phyloP scores from a whole-genome alignment of 805 yeast species.

The Metschnikowia anglica region DNA sequence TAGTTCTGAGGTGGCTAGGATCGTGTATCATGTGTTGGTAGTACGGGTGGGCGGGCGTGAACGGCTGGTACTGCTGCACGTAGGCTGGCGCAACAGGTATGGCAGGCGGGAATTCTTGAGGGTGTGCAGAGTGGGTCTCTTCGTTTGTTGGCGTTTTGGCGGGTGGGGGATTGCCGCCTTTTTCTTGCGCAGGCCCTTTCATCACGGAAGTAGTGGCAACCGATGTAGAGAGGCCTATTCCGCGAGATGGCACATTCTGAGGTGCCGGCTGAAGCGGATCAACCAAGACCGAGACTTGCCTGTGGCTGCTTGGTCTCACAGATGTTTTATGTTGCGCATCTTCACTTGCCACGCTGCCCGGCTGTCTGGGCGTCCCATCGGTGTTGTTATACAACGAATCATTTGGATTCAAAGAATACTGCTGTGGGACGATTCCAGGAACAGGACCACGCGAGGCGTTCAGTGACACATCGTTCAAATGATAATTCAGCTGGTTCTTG shows the following conservation, averaged over 20 bases:
- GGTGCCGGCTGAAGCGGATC: conserved; percentile 35
- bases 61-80: conserved; percentile 21
- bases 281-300: conserved; percentile 43
- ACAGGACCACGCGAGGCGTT: conserved; percentile 25
- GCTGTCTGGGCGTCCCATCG: conserved; percentile 14
- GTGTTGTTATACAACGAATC: conserved; percentile 29
- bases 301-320: conserved; percentile 19
- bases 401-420: conserved; percentile 37
- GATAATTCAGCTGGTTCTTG: conserved; percentile 11
- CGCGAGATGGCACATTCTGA: not conserved
- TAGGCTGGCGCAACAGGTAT: conserved; percentile 5
- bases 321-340: conserved; percentile 1
- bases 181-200: conserved; percentile 3
- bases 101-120: not conserved
- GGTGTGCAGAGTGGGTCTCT: not conserved
- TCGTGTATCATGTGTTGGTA: conserved; percentile 18
- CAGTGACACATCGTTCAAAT: conserved; percentile 14
- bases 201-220: not conserved
- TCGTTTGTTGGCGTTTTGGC: not conserved
- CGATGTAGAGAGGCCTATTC: not conserved
- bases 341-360: not conserved
- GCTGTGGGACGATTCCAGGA: conserved; percentile 34
- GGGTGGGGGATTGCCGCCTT: not conserved
- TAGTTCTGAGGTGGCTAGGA: conserved; percentile 16
- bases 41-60: conserved; percentile 16